Conservation (phyloP, 78 protist species). For the Bodo saltans region DNA sequence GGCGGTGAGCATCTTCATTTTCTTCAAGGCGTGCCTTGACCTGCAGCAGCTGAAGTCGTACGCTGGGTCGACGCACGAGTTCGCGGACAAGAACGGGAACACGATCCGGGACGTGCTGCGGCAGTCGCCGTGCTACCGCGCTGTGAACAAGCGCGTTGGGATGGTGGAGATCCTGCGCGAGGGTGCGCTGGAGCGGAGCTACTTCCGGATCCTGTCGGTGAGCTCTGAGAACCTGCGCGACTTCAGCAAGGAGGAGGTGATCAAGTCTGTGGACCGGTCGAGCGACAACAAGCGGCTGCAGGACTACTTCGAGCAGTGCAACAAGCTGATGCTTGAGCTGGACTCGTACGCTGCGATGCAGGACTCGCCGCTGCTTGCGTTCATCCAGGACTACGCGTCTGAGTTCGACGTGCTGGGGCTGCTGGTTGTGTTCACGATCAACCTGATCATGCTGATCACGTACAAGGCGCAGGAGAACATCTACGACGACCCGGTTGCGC, state of each 20-base stretch:
- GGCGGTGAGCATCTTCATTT: constrained; percentile 9
- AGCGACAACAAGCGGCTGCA: constrained; percentile 2
- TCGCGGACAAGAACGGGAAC: constrained; percentile 3
- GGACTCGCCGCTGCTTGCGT: background rate
- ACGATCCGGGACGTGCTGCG: background rate
- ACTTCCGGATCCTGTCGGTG: background rate
- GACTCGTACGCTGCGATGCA: constrained; percentile 14
- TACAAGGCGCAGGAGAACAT: background rate
- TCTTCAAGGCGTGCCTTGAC: constrained; percentile 10
- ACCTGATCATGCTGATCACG: background rate
- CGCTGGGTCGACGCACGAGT: background rate
- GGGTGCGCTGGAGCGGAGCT: constrained; percentile 1
- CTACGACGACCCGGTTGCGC: constrained; percentile 17
- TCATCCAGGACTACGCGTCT: background rate
- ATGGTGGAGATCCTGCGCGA: constrained; percentile 6
- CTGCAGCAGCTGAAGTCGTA: background rate
- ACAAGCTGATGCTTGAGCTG: constrained; percentile 1
- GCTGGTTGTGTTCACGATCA: background rate
- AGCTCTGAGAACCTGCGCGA: background rate
- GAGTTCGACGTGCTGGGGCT: background rate
- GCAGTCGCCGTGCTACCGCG: background rate
- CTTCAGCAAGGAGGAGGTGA: background rate
- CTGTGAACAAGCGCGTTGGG: background rate
- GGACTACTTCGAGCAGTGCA: constrained; percentile 4
- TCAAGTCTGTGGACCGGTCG: background rate